Evolutionary conservation across 768 basidiomycete species (phyloP), one percentile per base, ranked within the genome.

Genomic region (Auricularia sp.): DNA sequence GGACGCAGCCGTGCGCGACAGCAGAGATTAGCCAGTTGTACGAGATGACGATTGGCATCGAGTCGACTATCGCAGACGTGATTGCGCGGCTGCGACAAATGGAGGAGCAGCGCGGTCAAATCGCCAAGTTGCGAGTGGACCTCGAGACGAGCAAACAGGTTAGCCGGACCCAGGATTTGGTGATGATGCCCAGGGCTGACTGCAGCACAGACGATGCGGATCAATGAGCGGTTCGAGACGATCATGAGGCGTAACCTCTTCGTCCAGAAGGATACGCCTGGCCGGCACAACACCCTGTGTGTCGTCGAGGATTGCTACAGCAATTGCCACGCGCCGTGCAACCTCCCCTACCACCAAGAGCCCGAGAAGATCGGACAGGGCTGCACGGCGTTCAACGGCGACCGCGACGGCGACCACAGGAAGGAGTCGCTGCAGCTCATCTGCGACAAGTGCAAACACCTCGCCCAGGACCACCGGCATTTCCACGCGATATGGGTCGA

Each of bases 401-500:
- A 21, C 47, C 47, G 47, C 21, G 21, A 51, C 47, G 47, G 11
- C 5, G 21, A 18, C 21, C 34, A 18, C 59, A 8, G 16, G 18
- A 61, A 61, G 59, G 14, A 35, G 10, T 60, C 36, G 14, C 14
- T 51, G 21, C 47, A 21, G 18, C 47, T 18, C 10, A 1, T 18
- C 6, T 69, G 67, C 54, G 21, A 33, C 11, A 36, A 3, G 39
- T 72, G 71, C 56, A 47, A 63, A 3, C 71, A 72, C 56, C 63
- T 62, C 7, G 65, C 60, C 34, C 43, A 53, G 7, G 56, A 60
- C 35, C 70, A 71, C 61, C 63, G 61, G 0, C 71, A 70, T 58
- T 70, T 64, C 61, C 59, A 68, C 59, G 12, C 66, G 2, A 54
- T 47, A 18, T 70, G 70, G 70, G 64, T 54, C 11, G 43, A 64